Evolutionary conservation across 2,329 filamentous ascomycete genomes (phyloP).

Genomic region (Colletotrichum theobromicola): DNA sequence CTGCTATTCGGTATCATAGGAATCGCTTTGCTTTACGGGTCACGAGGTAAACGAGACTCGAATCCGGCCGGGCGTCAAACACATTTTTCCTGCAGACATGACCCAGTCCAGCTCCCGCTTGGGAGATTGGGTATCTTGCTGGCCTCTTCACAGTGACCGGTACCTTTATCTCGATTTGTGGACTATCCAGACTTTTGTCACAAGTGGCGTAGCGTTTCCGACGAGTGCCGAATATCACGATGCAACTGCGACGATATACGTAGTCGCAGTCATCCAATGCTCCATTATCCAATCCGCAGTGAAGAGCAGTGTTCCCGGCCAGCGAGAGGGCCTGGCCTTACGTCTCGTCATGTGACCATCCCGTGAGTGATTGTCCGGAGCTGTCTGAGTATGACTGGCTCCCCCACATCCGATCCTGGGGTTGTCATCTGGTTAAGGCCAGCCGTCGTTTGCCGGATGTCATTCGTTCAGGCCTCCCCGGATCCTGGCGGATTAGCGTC

Average conservation of each 20-base stretch:
- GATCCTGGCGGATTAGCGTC: constrained; percentile 6
- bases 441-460: neutral
- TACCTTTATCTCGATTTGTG: no score
- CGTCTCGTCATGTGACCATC: constrained; percentile 10
- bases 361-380: neutral
- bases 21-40: no score
- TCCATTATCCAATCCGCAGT: accelerated
- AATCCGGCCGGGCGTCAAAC: no score
- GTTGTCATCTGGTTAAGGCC: neutral
- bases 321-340: neutral
- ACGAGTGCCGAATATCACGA: neutral
- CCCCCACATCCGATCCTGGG: constrained; percentile 1
- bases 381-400: neutral
- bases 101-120: no score
- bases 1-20: neutral
- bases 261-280: neutral
- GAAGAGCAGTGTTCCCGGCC: neutral
- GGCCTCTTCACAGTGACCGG: no score
- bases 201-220: accelerated
- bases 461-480: neutral
- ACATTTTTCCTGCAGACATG: no score
- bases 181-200: no score
- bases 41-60: no score
- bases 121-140: no score
- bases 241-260: accelerated